A percentile compares a stretch with the other conserved stretches of the same genome.
These are phyloP conservation scores for Amanita inopinata DNA, from an alignment of 768 basidiomycete genomes.

Conservation along the genomic window DNA sequence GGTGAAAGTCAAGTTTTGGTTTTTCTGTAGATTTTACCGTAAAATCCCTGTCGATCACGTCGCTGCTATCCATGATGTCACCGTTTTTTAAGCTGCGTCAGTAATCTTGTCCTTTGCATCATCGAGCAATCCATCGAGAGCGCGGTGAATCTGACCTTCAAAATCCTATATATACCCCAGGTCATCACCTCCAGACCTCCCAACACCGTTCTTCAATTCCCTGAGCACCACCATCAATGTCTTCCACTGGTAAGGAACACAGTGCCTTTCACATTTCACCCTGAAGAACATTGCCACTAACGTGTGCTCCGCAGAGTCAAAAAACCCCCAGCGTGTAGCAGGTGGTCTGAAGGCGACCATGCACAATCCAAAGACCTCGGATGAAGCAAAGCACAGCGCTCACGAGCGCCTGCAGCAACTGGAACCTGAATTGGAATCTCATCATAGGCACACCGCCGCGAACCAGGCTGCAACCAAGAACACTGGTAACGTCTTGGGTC, in stretches of 20 bases:
- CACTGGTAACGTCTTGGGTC: slow-evolving; percentile 3
- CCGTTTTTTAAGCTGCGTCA: neutral
- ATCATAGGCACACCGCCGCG: neutral
- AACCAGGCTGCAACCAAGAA: neutral
- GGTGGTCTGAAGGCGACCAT: slow-evolving; percentile 51
- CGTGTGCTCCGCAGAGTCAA: slow-evolving; percentile 7
- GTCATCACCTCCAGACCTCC: too few species aligned
- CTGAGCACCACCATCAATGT: slow-evolving; percentile 2
- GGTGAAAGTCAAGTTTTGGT: too few species aligned
- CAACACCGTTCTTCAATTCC: too few species aligned
- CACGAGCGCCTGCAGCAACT: slow-evolving; percentile 30
- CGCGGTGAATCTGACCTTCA: too few species aligned
- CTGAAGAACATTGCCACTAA: too few species aligned
- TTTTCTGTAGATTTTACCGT: neutral
- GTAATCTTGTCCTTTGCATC: neutral
- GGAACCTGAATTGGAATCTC: slow-evolving; percentile 11
- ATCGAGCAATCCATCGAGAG: neutral
- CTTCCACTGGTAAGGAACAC: neutral
- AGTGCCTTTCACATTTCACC: neutral
- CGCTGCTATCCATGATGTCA: neutral
- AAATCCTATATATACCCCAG: too few species aligned
- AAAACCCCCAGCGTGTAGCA: slow-evolving; percentile 17
- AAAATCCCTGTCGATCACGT: neutral
- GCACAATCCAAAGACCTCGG: slow-evolving; percentile 47
- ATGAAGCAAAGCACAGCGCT: slow-evolving; percentile 43